Evolutionary conservation across 1,284 basidiomycete species (phyloP), one percentile per base, ranked within the genome.

Genomic region (Afroboletus lepidellus): DNA sequence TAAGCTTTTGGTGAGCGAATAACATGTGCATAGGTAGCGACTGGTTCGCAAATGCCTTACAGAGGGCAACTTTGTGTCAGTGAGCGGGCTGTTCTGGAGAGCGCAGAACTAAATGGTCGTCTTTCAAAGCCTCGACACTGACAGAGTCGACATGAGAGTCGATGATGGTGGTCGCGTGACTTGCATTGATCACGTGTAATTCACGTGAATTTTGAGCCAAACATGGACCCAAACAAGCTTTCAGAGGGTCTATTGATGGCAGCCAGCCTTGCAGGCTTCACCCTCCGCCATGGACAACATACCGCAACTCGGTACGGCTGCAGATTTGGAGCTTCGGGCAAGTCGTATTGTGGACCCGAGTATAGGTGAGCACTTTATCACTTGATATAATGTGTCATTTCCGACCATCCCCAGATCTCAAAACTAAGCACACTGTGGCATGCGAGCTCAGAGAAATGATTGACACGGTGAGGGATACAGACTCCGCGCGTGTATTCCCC

Each of bases 401-500:
- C 34, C 24, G 18, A 44, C 20, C 15, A 20, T 23, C 21, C 25
- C 18, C 55, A 90, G 88, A 90, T 69, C 76, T 90, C 58, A 82
- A 81, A 56, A 79, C 80, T 0, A 91, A 89, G 68, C 78, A 83
- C 65, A 74, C 75, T 7, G 77, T 84, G 37, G 91, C 91, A 44
- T 81, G 78, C 56, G 93, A 96, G 69, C 82, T 97, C 56, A 80
- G 92, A 51, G 93, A 96, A 69, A 84, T 88, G 69, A 82, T 96
- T 57, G 94, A 97, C 67, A 85, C 84, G 23, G 84, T 88, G 39
- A 79, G 89, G 51, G 92, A 96, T 62, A 77, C 84, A 33, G 93
- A 95, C 61, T 88, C 90, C 37, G 78, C 84, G 41, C 84, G 86
- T 46, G 82, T 84, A 32, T 75, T 90, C 37, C 82, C 83, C 7